Percentiles rank a stretch among this genome's conserved stretches.
Evolutionary conservation across 768 basidiomycete genomes (phyloP).

Genomic region (Termitomyces sp.): DNA sequence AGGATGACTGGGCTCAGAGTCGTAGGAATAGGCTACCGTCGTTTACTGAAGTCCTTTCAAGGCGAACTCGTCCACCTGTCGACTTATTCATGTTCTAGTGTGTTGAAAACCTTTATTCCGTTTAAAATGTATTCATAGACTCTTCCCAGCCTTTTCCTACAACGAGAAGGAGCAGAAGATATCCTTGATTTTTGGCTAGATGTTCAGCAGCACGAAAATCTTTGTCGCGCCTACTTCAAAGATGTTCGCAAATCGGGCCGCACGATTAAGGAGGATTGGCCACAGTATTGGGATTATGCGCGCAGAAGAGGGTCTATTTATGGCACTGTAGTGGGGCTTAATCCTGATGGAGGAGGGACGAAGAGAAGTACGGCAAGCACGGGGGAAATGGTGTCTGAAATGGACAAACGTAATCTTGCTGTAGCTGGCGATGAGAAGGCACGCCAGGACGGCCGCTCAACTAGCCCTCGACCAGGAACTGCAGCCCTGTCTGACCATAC

Average conservation of each 20-base stretch:
- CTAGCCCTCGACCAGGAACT: constrained; percentile 50
- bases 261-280: constrained; percentile 95
- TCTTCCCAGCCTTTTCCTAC: constrained; percentile 75
- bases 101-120: constrained; percentile 27
- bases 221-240: constrained; percentile 98
- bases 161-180: constrained; percentile 94
- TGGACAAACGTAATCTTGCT: constrained; percentile 63
- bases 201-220: constrained; percentile 98
- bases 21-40: constrained; percentile 79
- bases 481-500: constrained; percentile 37
- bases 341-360: constrained; percentile 44
- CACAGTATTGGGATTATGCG: constrained; percentile 95
- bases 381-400: constrained; percentile 62
- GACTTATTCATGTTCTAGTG: constrained; percentile 99
- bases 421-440: constrained; percentile 43
- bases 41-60: constrained; percentile 85
- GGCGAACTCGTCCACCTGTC: constrained; percentile 89
- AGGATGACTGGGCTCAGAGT: constrained; percentile 70
- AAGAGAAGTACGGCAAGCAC: constrained; percentile 84
- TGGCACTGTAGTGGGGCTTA: constrained; percentile 78
- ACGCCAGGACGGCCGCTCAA: constrained; percentile 42
- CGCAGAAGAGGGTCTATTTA: constrained; percentile 90
- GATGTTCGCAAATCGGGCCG: constrained; percentile 94
- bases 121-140: not conserved
- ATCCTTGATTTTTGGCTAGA: constrained; percentile 98